phyloP scores from a whole-genome alignment of 2,329 filamentous ascomycete species.

The Teratosphaeria viscida region DNA sequence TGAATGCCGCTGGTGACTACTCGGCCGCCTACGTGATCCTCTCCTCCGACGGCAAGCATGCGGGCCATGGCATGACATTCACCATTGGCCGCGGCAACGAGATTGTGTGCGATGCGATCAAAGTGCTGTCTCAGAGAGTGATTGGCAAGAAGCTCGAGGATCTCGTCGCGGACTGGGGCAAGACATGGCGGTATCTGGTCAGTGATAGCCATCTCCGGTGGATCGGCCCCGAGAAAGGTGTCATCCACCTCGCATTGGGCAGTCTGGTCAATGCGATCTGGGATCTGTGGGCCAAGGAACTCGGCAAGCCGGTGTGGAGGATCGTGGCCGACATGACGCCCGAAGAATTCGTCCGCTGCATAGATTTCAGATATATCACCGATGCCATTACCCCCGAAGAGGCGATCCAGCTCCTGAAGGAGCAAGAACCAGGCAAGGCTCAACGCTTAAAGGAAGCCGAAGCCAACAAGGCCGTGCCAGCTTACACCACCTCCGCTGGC shows the following conservation, averaged over 20 bases:
- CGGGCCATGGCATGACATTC: conserved; percentile 76
- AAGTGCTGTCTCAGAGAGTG: conserved; percentile 66
- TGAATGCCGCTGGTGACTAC: conserved; percentile 91
- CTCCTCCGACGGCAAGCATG: conserved; percentile 60
- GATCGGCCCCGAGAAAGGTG: conserved; percentile 90
- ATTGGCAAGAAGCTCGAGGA: conserved; percentile 64
- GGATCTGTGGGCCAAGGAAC: conserved; percentile 88
- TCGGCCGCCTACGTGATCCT: conserved; percentile 91
- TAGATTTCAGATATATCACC: conserved; percentile 91
- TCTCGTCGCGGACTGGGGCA: conserved; percentile 70
- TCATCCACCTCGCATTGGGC: conserved; percentile 83
- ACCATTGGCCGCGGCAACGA: conserved; percentile 86
- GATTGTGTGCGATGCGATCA: conserved; percentile 77
- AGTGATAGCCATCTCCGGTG: conserved; percentile 82
- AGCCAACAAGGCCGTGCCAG: conserved; percentile 65
- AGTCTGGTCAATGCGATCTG: conserved; percentile 80
- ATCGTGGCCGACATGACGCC: conserved; percentile 85
- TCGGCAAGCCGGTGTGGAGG: conserved; percentile 80
- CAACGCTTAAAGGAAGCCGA: conserved; percentile 64
- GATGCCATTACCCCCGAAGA: conserved; percentile 85
- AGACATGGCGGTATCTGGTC: conserved; percentile 86
- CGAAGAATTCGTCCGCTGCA: conserved; percentile 75
- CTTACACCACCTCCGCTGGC: conserved; percentile 81
- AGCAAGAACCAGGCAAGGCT: conserved; percentile 56
- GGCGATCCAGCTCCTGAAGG: conserved; percentile 60